Percentiles rank a stretch among this genome's conserved stretches.
These are phyloP conservation scores for Schizothecium vesticola DNA, from an alignment of 495 filamentous ascomycete genomes.

Conservation along the genomic window DNA sequence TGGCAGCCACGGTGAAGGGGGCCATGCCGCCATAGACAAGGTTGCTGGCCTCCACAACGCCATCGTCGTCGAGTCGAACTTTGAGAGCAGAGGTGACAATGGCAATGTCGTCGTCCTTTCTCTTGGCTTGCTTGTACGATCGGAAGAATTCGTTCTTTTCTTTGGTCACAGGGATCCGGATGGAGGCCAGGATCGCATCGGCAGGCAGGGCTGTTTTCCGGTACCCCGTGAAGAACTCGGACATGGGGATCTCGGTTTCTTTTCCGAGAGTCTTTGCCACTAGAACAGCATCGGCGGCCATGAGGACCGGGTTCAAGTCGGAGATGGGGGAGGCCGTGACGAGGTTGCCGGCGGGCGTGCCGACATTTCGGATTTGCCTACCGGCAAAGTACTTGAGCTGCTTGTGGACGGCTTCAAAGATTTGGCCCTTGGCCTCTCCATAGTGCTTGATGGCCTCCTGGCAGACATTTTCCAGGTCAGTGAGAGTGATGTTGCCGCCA, in stretches of 20 bases:
- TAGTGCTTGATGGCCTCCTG: slow-evolving; percentile 75
- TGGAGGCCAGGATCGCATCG: slow-evolving; percentile 76
- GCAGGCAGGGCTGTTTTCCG: slow-evolving; percentile 74
- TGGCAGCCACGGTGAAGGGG: slow-evolving; percentile 75
- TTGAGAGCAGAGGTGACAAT: slow-evolving; percentile 85
- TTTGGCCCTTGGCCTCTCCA: slow-evolving; percentile 63
- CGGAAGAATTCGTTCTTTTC: slow-evolving; percentile 65
- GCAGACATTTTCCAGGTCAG: slow-evolving; percentile 70
- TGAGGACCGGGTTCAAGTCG: slow-evolving; percentile 90
- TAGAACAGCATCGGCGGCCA: slow-evolving; percentile 76
- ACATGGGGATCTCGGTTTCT: slow-evolving; percentile 82
- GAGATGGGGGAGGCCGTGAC: slow-evolving; percentile 95
- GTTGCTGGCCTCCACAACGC: slow-evolving; percentile 63
- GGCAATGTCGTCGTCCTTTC: slow-evolving; percentile 95
- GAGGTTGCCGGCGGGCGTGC: slow-evolving; percentile 90
- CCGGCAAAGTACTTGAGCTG: slow-evolving; percentile 91
- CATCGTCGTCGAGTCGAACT: slow-evolving; percentile 57
- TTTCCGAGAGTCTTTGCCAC: slow-evolving; percentile 67
- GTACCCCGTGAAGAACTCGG: slow-evolving; percentile 88
- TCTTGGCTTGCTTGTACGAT: slow-evolving; percentile 91
- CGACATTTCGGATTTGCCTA: slow-evolving; percentile 92
- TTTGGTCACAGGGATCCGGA: slow-evolving; percentile 72
- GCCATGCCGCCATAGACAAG: slow-evolving; percentile 92
- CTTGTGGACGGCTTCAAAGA: slow-evolving; percentile 68
- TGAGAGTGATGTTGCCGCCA: slow-evolving; percentile 86